Evolutionary conservation across 202 grass and related monocot genomes (phyloP).

Genomic region (Carex sylvatica): DNA sequence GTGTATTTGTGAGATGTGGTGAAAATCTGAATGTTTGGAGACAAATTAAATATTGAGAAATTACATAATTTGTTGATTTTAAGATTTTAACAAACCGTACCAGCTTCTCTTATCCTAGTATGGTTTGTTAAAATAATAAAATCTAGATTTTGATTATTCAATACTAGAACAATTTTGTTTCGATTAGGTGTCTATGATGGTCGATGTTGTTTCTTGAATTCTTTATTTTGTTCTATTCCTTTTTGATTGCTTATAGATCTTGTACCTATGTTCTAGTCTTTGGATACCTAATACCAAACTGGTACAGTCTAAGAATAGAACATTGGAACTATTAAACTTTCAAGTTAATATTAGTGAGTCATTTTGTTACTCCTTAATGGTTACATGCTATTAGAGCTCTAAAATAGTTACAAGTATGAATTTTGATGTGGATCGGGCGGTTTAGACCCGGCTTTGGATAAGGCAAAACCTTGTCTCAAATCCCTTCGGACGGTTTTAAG

Average conservation of each 20-base stretch:
- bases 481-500: too few relatives aligned
- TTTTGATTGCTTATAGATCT: background rate
- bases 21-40: too few relatives aligned
- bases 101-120: conserved; percentile 44
- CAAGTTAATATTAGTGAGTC: background rate
- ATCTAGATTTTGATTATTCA: background rate
- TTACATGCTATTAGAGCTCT: background rate
- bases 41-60: too few relatives aligned
- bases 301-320: background rate
- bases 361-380: background rate
- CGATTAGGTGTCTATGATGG: background rate
- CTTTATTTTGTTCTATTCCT: background rate
- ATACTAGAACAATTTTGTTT: background rate
- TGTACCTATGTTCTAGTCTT: background rate
- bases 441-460: too few relatives aligned
- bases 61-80: too few relatives aligned
- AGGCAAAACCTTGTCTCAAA: too few relatives aligned
- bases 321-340: background rate
- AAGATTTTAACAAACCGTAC: too few relatives aligned
- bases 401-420: background rate
- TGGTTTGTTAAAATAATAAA: background rate
- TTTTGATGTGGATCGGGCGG: too few relatives aligned
- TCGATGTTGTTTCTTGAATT: background rate
- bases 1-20: too few relatives aligned
- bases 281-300: background rate